Evolutionary conservation across 257 asterid species (phyloP).

Genomic region (Verbascum thapsus): DNA sequence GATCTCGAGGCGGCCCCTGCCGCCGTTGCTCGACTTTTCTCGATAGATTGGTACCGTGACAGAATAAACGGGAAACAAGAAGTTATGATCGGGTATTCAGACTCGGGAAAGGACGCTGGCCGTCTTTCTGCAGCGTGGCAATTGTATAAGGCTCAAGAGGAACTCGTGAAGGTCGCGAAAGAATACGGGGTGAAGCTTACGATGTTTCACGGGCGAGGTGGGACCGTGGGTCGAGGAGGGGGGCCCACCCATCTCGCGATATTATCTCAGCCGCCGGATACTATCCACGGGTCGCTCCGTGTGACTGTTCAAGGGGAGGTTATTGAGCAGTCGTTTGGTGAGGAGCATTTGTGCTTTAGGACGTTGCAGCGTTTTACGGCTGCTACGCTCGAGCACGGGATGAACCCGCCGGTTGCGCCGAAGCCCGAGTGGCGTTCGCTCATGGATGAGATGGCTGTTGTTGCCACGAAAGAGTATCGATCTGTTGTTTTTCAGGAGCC

Average conservation of each 20-base stretch:
- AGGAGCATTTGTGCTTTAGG: constrained; percentile 91
- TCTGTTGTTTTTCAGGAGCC: constrained; percentile 88
- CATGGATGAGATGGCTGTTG: constrained; percentile 88
- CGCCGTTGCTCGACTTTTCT: constrained; percentile 79
- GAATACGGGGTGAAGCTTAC: constrained; percentile 83
- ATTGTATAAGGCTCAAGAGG: constrained; percentile 89
- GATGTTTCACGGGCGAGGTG: constrained; percentile 94
- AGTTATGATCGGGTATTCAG: constrained; percentile 97
- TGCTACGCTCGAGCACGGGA: constrained; percentile 99
- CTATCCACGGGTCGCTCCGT: constrained; percentile 85
- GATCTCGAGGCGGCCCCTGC: constrained; percentile 93
- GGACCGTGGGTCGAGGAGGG: constrained; percentile 94
- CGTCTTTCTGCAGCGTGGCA: constrained; percentile 99
- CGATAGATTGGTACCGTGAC: constrained; percentile 81
- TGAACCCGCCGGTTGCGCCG: constrained; percentile 85
- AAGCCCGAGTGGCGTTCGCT: constrained; percentile 94
- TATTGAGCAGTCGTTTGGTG: constrained; percentile 89
- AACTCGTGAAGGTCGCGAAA: constrained; percentile 83
- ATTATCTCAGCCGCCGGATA: constrained; percentile 94
- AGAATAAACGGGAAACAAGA: constrained; percentile 87
- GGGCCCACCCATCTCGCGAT: constrained; percentile 98
- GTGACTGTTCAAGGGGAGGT: constrained; percentile 98
- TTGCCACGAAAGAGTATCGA: constrained; percentile 83
- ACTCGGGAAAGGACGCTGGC: constrained; percentile 96
- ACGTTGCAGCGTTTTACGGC: constrained; percentile 92